These are phyloP conservation scores for Hemileccinum impolitum DNA, from an alignment of 768 basidiomycete genomes.

Conservation along the genomic window DNA sequence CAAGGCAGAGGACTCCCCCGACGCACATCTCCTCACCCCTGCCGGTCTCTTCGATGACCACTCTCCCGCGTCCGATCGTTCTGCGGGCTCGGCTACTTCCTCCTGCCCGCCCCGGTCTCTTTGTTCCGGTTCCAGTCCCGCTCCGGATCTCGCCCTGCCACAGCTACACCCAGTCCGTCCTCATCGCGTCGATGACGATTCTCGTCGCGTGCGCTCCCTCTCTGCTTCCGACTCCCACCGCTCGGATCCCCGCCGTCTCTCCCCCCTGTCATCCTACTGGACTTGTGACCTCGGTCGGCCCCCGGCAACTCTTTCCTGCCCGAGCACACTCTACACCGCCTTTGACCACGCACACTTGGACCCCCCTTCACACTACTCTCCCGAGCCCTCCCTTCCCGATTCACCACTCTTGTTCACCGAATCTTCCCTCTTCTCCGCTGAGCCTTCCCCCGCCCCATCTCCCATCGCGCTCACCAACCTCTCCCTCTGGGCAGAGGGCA, in stretches of 20 bases:
- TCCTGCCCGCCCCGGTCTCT: constrained; percentile 24
- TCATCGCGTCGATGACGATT: constrained; percentile 25
- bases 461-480: constrained; percentile 37
- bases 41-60: constrained; percentile 32
- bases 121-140: constrained; percentile 24
- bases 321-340: constrained; percentile 24
- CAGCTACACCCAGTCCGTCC: constrained; percentile 20
- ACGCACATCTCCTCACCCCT: constrained; percentile 40
- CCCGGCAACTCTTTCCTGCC: constrained; percentile 25
- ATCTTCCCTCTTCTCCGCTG: constrained; percentile 26
- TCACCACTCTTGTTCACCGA: constrained; percentile 28
- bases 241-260: constrained; percentile 32
- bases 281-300: constrained; percentile 23
- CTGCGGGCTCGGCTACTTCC: constrained; percentile 28
- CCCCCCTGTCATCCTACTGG: constrained; percentile 31
- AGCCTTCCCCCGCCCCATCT: constrained; percentile 29
- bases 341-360: constrained; percentile 15
- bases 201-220: constrained; percentile 30
- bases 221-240: constrained; percentile 28
- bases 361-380: constrained; percentile 20
- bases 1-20: constrained; percentile 55
- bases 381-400: constrained; percentile 26
- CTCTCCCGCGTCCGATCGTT: constrained; percentile 32
- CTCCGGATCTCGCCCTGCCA: constrained; percentile 26
- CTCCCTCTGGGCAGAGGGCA: constrained; percentile 63